Conservation (phyloP, 2,329 filamentous ascomycete species). For the Penicillium griseofulvum region DNA sequence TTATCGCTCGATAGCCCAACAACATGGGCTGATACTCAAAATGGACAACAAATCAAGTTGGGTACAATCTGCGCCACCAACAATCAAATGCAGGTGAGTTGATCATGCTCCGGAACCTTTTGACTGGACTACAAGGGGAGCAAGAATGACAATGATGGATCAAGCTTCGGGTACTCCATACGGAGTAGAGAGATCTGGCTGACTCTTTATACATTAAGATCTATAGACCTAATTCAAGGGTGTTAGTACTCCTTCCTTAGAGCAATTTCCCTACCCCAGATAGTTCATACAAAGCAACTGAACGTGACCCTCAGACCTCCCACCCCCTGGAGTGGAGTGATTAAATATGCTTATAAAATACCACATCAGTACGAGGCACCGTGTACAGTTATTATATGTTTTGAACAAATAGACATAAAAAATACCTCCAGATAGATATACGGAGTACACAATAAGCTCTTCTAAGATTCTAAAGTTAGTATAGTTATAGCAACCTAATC, state of each 20-base stretch:
- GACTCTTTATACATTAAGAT: no score
- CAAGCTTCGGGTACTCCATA: no score
- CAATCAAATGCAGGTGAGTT: conserved; percentile 95
- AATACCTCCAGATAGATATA: no score
- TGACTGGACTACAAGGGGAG: not conserved
- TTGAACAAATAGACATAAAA: not conserved
- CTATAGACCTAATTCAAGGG: no score
- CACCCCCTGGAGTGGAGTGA: not conserved
- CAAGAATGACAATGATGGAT: not conserved
- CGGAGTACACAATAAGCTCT: not conserved
- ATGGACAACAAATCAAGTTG: conserved; percentile 77
- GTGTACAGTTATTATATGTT: not conserved
- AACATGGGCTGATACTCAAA: conserved; percentile 52
- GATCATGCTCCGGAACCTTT: not conserved
- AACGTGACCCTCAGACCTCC: not conserved
- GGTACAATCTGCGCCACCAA: conserved; percentile 95
- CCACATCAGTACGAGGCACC: not conserved
- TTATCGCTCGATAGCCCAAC: not conserved
- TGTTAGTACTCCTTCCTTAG: no score
- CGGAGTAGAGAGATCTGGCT: no score
- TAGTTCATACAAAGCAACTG: not conserved
- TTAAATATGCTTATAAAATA: not conserved
- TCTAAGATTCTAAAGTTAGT: not conserved
- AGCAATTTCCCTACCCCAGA: no score
- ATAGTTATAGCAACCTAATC: not conserved